Conservation (phyloP, 164 flowering plant species). For the Dillenia turbinata region DNA sequence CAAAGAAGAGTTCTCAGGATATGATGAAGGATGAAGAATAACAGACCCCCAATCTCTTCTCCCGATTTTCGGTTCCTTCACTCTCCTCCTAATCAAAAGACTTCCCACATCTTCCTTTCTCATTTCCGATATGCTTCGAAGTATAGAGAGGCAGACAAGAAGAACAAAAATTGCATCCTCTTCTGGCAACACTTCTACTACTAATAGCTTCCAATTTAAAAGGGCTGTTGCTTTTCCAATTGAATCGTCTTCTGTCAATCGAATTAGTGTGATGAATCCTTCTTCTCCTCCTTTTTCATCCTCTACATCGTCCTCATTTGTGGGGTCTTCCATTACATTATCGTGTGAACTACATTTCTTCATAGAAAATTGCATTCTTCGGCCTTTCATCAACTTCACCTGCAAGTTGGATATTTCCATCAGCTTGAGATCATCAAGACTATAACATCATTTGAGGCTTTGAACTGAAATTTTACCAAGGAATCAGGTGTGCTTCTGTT, state of each 20-base stretch:
- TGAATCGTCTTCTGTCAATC: conserved; percentile 64
- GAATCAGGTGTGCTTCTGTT: conserved; percentile 33
- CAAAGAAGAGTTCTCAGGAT: conserved; percentile 21
- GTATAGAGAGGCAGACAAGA: conserved; percentile 59
- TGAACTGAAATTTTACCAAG: conserved; percentile 22
- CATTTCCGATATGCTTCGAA: conserved; percentile 64
- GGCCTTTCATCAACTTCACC: conserved; percentile 65
- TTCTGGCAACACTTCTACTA: conserved; percentile 70
- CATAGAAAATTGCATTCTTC: conserved; percentile 58
- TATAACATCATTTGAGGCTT: no score
- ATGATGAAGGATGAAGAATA: conserved; percentile 43
- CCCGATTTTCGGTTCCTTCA: conserved; percentile 63
- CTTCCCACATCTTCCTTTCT: conserved; percentile 65
- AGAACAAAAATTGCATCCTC: conserved; percentile 78
- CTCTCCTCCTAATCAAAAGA: conserved; percentile 62
- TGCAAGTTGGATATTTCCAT: conserved; percentile 16
- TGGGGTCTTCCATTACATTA: conserved; percentile 5
- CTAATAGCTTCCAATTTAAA: conserved; percentile 75
- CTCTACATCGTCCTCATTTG: conserved; percentile 6
- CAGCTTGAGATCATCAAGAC: no score
- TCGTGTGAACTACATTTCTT: conserved; percentile 12
- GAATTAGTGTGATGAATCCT: conserved; percentile 67
- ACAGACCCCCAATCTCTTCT: conserved; percentile 92
- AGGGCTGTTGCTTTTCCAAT: conserved; percentile 82
- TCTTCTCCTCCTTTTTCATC: conserved; percentile 47